phyloP scores from a whole-genome alignment of 352 stramenopile species.

The Pythium dissimile region DNA sequence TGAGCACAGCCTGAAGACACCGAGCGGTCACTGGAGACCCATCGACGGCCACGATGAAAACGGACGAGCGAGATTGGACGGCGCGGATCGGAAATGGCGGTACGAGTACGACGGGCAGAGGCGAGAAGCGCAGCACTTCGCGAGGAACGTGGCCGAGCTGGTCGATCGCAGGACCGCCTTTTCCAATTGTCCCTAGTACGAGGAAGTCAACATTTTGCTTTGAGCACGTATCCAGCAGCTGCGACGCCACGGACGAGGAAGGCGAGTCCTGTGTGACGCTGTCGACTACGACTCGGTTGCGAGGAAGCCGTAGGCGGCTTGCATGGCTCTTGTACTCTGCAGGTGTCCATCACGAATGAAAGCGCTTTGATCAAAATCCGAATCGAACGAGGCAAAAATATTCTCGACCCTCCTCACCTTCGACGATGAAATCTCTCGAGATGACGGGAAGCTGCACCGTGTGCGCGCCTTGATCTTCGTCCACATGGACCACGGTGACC shows the following conservation, averaged over 20 bases:
- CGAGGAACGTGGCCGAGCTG: slow-evolving; percentile 57
- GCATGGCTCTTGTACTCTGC: slow-evolving; percentile 56
- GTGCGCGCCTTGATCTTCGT: slow-evolving; percentile 34
- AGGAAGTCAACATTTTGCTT: slow-evolving; percentile 39
- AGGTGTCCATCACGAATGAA: not conserved
- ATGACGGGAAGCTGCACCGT: slow-evolving; percentile 58
- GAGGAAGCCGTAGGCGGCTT: slow-evolving; percentile 33
- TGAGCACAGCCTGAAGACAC: slow-evolving; percentile 49
- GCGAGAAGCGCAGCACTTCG: slow-evolving; percentile 31
- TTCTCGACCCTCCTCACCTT: slow-evolving; percentile 26
- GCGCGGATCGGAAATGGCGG: slow-evolving; percentile 48
- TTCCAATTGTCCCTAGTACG: slow-evolving; percentile 53
- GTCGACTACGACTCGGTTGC: slow-evolving; percentile 35
- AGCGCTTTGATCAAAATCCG: not conserved
- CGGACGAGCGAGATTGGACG: slow-evolving; percentile 32
- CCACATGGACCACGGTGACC: slow-evolving; percentile 40
- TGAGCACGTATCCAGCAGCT: slow-evolving; percentile 32
- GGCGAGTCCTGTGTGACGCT: slow-evolving; percentile 19
- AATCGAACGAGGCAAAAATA: not conserved
- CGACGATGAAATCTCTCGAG: slow-evolving; percentile 51
- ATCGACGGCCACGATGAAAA: slow-evolving; percentile 60
- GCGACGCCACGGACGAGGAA: slow-evolving; percentile 24
- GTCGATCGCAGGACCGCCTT: slow-evolving; percentile 49
- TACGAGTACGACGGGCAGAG: slow-evolving; percentile 35
- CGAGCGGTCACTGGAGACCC: slow-evolving; percentile 12